Evolutionary conservation across 139 green algal species (phyloP).

Genomic region (Asterochloris sp.): DNA sequence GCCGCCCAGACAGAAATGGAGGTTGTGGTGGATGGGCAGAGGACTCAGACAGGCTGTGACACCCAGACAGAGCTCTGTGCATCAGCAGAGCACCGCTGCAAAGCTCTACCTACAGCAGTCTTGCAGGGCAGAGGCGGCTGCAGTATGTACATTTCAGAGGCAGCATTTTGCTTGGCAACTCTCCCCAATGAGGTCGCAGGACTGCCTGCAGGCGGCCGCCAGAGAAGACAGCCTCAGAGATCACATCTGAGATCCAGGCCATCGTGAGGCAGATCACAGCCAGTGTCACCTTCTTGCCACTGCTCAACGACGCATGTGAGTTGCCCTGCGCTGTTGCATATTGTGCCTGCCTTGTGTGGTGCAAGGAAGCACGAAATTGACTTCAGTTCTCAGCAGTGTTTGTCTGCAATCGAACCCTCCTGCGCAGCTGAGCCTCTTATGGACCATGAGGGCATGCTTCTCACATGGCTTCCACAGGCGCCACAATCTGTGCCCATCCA

Average conservation of each 20-base stretch:
- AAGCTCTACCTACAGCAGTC: too few species aligned
- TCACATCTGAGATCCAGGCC: conserved; percentile 85
- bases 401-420: not conserved
- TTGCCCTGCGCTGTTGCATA: not conserved
- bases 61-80: too few species aligned
- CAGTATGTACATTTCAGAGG: not conserved
- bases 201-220: conserved; percentile 16
- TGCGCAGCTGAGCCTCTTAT: not conserved
- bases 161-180: too few species aligned
- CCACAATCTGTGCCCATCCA: not conserved
- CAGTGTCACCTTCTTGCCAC: conserved; percentile 91
- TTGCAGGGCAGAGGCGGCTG: not conserved
- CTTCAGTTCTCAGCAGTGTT: not conserved
- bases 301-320: conserved; percentile 84
- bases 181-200: not conserved
- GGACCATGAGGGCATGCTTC: not conserved
- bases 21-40: too few species aligned
- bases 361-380: not conserved
- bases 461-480: not conserved
- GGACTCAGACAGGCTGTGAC: too few species aligned
- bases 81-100: too few species aligned
- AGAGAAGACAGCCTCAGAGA: conserved; percentile 83
- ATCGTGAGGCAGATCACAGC: conserved; percentile 97
- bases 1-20: too few species aligned
- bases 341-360: too few species aligned